Base-by-base conservation (phyloP, 352 stramenopile species). In the Thalassiosira mediterranea region DNA sequence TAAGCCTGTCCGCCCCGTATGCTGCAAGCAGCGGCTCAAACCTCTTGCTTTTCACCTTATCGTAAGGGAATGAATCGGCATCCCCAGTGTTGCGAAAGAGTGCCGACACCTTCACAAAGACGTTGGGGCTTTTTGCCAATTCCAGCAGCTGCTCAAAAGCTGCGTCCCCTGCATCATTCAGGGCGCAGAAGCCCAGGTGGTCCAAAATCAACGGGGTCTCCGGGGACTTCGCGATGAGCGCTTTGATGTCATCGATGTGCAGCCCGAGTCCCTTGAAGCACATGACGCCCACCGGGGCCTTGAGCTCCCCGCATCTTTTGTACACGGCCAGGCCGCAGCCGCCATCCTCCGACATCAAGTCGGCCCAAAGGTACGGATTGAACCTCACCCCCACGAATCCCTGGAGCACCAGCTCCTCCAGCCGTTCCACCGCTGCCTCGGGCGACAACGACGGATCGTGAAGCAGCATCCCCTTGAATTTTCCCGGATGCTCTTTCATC, bases 331-430 rank as follows among this genome's bases (percentile, higher is more conserved):
- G 23, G 25, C 89, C 87, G 58, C 40, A 52, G 15, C 69, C 69
- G n/a, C 15, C 47, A 1, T 83, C 57, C 34, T 71, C 49, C 5
- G 64, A 59, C 64, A 83, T 88, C n/a, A 67, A 26, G 19, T 84
- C 64, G 7, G 78, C 66, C 88, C 88, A 95, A 1, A 95, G 72
- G 64, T 95, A 95, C 5, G 91, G 91, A 64, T 95, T 95, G 64
- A 94, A 94, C 65, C 91, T 63, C 17, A 95, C 88, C 25, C 88
- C 85, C 5, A 90, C 89, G 72, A 89, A 94, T 29, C 89, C 89
- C 63, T 87, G 59, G 23, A 83, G 64, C n/a, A 79, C 72, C 25
- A 91, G 60, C 69, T 91, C 51, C 67, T 88, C 76, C 34, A 93
- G 57, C 40, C 66, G 49, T 44, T 80, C 68, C 26, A 89, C 52